Evolutionary conservation across 345 rosid species (phyloP).

Genomic region (Ricinus communis): DNA sequence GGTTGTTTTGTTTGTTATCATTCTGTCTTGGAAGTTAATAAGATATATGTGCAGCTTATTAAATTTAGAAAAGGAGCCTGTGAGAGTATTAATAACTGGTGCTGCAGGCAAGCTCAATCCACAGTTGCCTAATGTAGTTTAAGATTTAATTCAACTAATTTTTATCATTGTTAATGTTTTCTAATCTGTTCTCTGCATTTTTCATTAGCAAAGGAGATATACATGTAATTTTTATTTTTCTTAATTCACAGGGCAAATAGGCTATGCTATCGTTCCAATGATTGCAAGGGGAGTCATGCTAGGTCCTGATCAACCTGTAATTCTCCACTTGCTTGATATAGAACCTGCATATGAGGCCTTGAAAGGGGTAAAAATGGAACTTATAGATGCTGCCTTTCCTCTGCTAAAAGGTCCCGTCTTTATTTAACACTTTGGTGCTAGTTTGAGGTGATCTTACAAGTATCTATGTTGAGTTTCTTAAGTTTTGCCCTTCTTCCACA

Average conservation of each 20-base stretch:
- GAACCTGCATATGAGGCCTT: slow-evolving; percentile 61
- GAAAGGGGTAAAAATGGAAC: slow-evolving; percentile 73
- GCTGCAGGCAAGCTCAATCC: slow-evolving; percentile 66
- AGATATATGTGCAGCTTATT: slow-evolving; percentile 54
- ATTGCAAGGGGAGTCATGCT: slow-evolving; percentile 79
- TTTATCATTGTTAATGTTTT: too few relatives aligned
- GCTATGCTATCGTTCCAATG: slow-evolving; percentile 83
- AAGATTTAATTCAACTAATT: too few relatives aligned
- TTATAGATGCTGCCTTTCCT: slow-evolving; percentile 81
- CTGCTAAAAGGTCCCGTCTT: slow-evolving; percentile 52
- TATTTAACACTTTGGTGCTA: neutral
- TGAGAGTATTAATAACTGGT: slow-evolving; percentile 63
- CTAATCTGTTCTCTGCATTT: too few relatives aligned
- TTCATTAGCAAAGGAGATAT: neutral
- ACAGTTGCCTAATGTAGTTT: neutral
- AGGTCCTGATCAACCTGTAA: slow-evolving; percentile 78
- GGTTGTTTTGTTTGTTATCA: slow-evolving; percentile 42
- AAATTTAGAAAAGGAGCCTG: slow-evolving; percentile 58
- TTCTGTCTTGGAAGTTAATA: slow-evolving; percentile 56
- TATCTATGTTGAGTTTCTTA: slow-evolving; percentile 8
- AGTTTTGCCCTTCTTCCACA: slow-evolving; percentile 10
- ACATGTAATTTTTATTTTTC: neutral
- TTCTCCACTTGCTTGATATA: slow-evolving; percentile 78
- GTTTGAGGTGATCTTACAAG: neutral
- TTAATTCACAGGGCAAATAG: slow-evolving; percentile 66